Conservation (phyloP, 768 basidiomycete genomes). For the Tylopilus balloui region DNA sequence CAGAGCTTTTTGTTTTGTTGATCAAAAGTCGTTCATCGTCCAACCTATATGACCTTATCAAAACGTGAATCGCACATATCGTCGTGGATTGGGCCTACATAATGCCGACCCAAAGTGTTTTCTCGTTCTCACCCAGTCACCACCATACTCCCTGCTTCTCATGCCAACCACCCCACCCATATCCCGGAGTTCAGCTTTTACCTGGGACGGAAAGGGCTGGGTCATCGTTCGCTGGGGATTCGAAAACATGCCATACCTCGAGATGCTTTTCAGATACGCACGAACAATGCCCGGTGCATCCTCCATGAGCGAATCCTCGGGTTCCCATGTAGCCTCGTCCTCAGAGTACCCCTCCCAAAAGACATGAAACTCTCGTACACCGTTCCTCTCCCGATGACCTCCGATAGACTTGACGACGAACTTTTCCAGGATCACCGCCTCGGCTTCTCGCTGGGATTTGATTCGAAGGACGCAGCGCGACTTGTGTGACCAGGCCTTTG, state of each 20-base stretch:
- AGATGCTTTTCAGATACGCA: conserved; percentile 34
- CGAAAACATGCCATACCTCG: conserved; percentile 5
- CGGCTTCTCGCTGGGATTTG: conserved; percentile 32
- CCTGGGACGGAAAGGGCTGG: conserved; percentile 2
- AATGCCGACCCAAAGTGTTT: conserved; percentile 2
- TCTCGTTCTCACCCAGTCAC: conserved; percentile 9
- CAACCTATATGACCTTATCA: conserved; percentile 11
- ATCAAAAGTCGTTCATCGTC: not conserved
- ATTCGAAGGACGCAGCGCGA: conserved; percentile 41
- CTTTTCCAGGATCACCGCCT: conserved; percentile 37
- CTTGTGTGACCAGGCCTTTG: conserved; percentile 54
- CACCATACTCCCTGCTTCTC: not conserved
- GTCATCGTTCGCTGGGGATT: not conserved
- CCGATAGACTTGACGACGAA: conserved; percentile 38
- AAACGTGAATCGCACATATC: conserved; percentile 8
- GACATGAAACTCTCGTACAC: conserved; percentile 43
- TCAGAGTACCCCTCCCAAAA: conserved; percentile 54
- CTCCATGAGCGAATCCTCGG: conserved; percentile 38
- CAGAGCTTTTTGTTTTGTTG: not conserved
- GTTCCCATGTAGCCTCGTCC: conserved; percentile 57
- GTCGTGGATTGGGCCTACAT: conserved; percentile 7
- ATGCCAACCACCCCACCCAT: not conserved
- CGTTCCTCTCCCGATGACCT: conserved; percentile 34
- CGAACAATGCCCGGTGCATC: conserved; percentile 47
- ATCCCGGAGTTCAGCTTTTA: not conserved